Evolutionary conservation across 768 basidiomycete genomes (phyloP), one percentile per base, ranked within the genome.

Genomic region (Russula vinacea): DNA sequence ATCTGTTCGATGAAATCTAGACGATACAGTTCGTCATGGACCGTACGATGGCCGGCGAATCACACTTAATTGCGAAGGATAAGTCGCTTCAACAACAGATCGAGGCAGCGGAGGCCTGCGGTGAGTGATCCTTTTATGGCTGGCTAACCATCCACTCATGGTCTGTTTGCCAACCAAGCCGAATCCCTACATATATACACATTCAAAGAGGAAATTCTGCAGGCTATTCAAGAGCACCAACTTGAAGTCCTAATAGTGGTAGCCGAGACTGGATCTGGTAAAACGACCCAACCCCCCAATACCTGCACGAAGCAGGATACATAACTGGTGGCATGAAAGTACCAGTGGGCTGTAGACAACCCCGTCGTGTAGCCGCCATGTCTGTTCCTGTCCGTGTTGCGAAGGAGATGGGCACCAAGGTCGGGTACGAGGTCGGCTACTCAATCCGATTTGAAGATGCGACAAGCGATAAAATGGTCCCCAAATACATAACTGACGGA

Each of bases 401-500:
- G 0, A 97, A 98, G 66, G 97, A 99, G 77, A 94, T 98, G 89
- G 97, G 95, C 9, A 90, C 88, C 3, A 90, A 98, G 75, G 88
- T 99, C 45, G 97, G 97, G 11, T 92, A 95, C 70, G 96, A 98
- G 77, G 97, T 99, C 56, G 97, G 97, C n/a, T 99, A 99, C 76
- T 96, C 95, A 39, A 99, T 99, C 70, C 92, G 97, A 37, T 99
- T 99, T 77, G 97, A 99, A 77, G 97, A 99, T 75, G 97, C 94
- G 75, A 99, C 97, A 22, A 97, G 93, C 78, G 94, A 98, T 80
- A 98, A 97, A 80, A 99, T 97, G 5, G 89, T 95, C 50, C 80
- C 98, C 72, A 98, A 99, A 77, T 99, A 99, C 77, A 97, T 99
- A 97, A 99, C 97, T 50, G 97, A 99, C 72, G 97, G 97, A 39